Conservation (phyloP, 2,329 filamentous ascomycete genomes). For the Lasiodiplodia hormozganensis region DNA sequence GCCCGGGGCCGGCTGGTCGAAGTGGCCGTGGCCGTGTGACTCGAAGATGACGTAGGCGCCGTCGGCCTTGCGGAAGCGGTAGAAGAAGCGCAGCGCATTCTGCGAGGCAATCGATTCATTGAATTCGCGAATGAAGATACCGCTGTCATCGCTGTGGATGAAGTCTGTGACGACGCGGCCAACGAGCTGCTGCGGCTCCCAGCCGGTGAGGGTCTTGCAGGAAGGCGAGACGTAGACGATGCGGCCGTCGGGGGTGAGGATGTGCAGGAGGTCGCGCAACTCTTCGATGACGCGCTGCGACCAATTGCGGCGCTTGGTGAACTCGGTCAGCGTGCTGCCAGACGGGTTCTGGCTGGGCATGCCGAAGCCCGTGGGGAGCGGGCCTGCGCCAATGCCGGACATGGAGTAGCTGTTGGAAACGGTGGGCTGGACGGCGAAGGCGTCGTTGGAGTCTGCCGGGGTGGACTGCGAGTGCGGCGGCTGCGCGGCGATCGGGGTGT, state of each 20-base stretch:
- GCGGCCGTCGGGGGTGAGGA: constrained; percentile 82
- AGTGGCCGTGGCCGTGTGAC: constrained; percentile 89
- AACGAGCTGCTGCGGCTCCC: constrained; percentile 71
- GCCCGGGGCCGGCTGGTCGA: constrained; percentile 71
- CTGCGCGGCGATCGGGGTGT: constrained; percentile 37
- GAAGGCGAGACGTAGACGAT: constrained; percentile 88
- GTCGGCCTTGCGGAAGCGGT: constrained; percentile 79
- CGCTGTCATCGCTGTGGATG: constrained; percentile 84
- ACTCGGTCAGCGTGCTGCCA: constrained; percentile 67
- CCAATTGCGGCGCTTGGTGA: constrained; percentile 77
- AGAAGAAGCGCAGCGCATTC: constrained; percentile 83
- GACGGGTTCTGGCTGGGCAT: constrained; percentile 50
- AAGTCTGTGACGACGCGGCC: constrained; percentile 80
- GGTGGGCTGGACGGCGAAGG: constrained; percentile 35
- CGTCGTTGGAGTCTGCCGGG: constrained; percentile 37
- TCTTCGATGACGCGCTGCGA: constrained; percentile 88
- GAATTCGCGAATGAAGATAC: constrained; percentile 84
- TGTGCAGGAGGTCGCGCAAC: constrained; percentile 85
- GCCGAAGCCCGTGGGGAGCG: constrained; percentile 63
- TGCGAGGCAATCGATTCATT: constrained; percentile 86
- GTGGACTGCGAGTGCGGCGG: constrained; percentile 39
- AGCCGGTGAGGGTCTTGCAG: constrained; percentile 76
- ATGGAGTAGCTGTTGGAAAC: constrained; percentile 34
- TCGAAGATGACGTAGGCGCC: constrained; percentile 82
- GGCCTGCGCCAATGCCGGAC: constrained; percentile 60